A percentile compares a stretch with the other conserved stretches of the same genome.
Conservation (phyloP, 306 rosid species). For the Herpetospermum pedunculosum region DNA sequence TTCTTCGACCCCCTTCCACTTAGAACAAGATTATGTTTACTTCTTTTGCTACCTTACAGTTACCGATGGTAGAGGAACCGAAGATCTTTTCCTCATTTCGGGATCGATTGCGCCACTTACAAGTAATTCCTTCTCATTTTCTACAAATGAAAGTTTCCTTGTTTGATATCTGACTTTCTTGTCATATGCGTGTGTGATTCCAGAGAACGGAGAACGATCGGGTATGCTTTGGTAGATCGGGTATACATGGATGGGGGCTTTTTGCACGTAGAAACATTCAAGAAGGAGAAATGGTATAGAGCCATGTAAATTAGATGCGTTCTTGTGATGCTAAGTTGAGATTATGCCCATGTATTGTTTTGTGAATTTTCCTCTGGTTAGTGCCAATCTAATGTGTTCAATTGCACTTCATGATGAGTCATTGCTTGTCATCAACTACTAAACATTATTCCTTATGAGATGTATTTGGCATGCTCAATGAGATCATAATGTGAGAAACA, state of each 20-base stretch:
- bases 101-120: constrained; percentile 81
- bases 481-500: neutral
- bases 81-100: constrained; percentile 73
- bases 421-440: neutral
- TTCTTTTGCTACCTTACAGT: constrained; percentile 21
- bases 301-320: neutral
- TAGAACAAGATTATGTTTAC: constrained; percentile 8
- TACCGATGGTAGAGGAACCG: constrained; percentile 56
- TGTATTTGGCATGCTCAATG: neutral
- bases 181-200: constrained; percentile 15
- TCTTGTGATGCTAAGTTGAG: constrained; percentile 2
- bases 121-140: constrained; percentile 40
- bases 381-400: neutral
- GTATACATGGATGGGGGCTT: constrained; percentile 99
- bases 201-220: constrained; percentile 90
- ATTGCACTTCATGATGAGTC: neutral
- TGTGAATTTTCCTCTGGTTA: neutral
- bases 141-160: constrained; percentile 5
- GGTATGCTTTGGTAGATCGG: constrained; percentile 97
- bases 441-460: neutral
- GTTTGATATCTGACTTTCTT: constrained; percentile 23
- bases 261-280: constrained; percentile 86
- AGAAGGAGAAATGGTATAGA: constrained; percentile 96
- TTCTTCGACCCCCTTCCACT: neutral
- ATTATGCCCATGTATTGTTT: neutral